A percentile compares a stretch with the other conserved stretches of the same genome.
Evolutionary conservation across 805 yeast genomes (phyloP).

Genomic region (Kuraishia floccosa): DNA sequence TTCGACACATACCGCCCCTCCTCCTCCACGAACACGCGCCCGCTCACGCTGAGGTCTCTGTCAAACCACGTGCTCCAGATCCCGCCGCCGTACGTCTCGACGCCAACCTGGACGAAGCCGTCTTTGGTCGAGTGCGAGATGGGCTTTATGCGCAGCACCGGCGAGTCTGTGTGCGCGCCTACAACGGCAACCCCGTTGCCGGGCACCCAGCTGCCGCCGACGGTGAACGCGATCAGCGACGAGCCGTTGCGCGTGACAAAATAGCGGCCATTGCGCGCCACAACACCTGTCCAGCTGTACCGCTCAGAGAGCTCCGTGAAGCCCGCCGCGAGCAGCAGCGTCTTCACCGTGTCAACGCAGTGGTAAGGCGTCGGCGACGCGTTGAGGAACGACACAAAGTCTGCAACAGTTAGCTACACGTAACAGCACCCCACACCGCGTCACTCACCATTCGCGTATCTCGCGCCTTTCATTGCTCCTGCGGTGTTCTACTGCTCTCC

Average conservation of each 20-base stretch:
- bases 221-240: conserved; percentile 77
- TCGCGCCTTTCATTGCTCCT: too few relatives aligned
- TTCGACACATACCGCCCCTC: conserved; percentile 45
- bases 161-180: conserved; percentile 96
- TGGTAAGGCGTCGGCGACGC: conserved; percentile 91
- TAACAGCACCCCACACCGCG: too few relatives aligned
- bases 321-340: conserved; percentile 46
- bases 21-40: conserved; percentile 67
- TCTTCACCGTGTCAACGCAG: conserved; percentile 61
- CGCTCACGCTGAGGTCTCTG: conserved; percentile 84
- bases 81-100: conserved; percentile 93
- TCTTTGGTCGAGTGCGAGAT: conserved; percentile 56
- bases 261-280: conserved; percentile 52
- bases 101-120: conserved; percentile 83
- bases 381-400: conserved; percentile 70
- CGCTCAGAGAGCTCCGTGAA: conserved; percentile 68
- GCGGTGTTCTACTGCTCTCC: too few relatives aligned
- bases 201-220: conserved; percentile 60
- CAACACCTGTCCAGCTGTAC: conserved; percentile 49
- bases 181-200: conserved; percentile 82
- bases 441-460: too few relatives aligned
- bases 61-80: conserved; percentile 98
- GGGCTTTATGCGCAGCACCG: conserved; percentile 83
- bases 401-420: too few relatives aligned
- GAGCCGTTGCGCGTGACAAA: conserved; percentile 86